Evolutionary conservation across 176 grass and related monocot genomes (phyloP).

Genomic region (Oryza punctata): DNA sequence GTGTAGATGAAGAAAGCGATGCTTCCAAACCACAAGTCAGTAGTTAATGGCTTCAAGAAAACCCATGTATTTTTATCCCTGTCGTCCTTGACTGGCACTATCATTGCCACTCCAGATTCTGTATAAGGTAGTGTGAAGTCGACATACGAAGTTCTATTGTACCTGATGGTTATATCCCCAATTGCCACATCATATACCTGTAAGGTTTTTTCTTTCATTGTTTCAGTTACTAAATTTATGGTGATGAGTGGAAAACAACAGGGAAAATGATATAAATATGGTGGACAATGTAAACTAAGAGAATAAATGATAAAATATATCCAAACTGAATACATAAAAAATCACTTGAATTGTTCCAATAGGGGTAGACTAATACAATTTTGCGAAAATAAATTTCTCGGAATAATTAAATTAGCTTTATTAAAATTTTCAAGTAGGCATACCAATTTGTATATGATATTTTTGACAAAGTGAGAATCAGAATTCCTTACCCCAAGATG

Average conservation of each 20-base stretch:
- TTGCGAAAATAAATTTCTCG: background rate
- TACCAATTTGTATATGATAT: background rate
- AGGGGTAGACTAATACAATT: no score
- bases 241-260: background rate
- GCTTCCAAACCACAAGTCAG: conserved; percentile 53
- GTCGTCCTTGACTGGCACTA: conserved; percentile 47
- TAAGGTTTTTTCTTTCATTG: background rate
- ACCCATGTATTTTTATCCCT: conserved; percentile 40
- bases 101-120: conserved; percentile 52
- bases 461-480: background rate
- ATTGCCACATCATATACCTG: conserved; percentile 48
- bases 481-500: conserved; percentile 31
- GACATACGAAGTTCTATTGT: conserved; percentile 42
- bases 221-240: background rate
- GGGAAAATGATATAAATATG: background rate
- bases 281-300: no score
- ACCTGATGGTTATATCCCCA: conserved; percentile 60
- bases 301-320: no score
- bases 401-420: conserved; percentile 1
- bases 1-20: conserved; percentile 62
- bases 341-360: no score
- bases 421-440: background rate
- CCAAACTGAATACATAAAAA: no score
- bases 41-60: conserved; percentile 61
- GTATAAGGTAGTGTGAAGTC: conserved; percentile 69